Conservation (phyloP, 2,329 filamentous ascomycete species). For the Ascochyta rabiei region DNA sequence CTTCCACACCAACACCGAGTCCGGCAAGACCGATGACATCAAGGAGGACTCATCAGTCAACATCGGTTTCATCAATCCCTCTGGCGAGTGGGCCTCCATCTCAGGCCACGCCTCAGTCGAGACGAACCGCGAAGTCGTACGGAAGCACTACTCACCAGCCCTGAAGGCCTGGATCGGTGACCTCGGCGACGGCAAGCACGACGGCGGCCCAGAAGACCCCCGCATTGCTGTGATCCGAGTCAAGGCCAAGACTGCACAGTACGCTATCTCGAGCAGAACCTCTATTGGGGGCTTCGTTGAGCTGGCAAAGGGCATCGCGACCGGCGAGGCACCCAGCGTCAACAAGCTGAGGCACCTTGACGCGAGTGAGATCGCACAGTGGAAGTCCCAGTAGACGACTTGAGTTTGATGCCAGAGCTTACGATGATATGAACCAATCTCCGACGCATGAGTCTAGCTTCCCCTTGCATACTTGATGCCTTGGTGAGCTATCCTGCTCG, state of each 20-base stretch:
- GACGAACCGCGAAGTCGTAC: slow-evolving; percentile 70
- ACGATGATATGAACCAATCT: background rate
- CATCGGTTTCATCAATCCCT: slow-evolving; percentile 76
- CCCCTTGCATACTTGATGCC: background rate
- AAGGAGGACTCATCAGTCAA: slow-evolving; percentile 75
- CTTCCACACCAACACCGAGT: slow-evolving; percentile 91
- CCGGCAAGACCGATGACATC: slow-evolving; percentile 84
- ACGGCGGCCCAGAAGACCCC: slow-evolving; percentile 81
- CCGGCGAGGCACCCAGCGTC: slow-evolving; percentile 71
- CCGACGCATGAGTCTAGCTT: background rate
- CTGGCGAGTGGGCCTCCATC: slow-evolving; percentile 85
- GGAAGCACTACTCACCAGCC: slow-evolving; percentile 70
- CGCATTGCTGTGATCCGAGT: slow-evolving; percentile 82
- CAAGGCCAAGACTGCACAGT: slow-evolving; percentile 73
- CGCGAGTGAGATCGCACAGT: slow-evolving; percentile 52
- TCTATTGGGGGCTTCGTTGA: slow-evolving; percentile 69
- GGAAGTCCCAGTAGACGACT: slow-evolving; percentile 39
- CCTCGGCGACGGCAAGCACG: slow-evolving; percentile 76
- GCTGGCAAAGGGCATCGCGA: slow-evolving; percentile 75
- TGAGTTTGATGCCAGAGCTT: background rate
- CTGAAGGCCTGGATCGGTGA: slow-evolving; percentile 89
- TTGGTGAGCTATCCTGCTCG: background rate
- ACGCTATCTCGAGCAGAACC: slow-evolving; percentile 68
- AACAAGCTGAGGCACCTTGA: slow-evolving; percentile 79
- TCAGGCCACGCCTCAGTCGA: slow-evolving; percentile 74